Evolutionary conservation across 1,139 yeast species (phyloP).

Genomic region (Taiozyma onychis): DNA sequence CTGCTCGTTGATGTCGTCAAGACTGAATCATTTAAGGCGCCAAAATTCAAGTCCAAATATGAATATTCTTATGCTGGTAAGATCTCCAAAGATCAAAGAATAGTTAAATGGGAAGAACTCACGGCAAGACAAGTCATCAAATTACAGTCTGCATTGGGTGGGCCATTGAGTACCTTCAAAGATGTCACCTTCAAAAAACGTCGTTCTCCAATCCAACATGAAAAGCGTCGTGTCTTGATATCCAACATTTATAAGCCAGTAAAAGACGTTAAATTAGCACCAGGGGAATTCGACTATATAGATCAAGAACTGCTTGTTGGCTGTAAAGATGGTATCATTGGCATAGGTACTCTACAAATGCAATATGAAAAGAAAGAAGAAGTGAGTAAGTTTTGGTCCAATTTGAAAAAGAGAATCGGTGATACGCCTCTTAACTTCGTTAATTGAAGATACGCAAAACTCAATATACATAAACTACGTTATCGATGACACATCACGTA

Average conservation of each 20-base stretch:
- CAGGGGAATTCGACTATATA: conserved; percentile 40
- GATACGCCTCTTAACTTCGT: conserved; percentile 9
- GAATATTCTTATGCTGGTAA: conserved; percentile 54
- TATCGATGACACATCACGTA: background rate
- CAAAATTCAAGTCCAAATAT: conserved; percentile 25
- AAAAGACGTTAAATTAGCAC: conserved; percentile 11
- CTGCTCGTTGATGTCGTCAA: conserved; percentile 44
- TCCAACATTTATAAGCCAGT: conserved; percentile 26
- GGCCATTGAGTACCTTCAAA: conserved; percentile 49
- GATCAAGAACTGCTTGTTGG: conserved; percentile 30
- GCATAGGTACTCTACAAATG: conserved; percentile 37
- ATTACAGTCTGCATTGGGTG: conserved; percentile 45
- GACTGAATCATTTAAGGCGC: conserved; percentile 28
- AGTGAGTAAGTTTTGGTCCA: conserved; percentile 36
- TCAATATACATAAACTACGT: background rate
- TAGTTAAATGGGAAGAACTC: conserved; percentile 39
- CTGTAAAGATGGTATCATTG: conserved; percentile 37
- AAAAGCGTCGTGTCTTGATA: conserved; percentile 42
- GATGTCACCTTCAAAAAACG: conserved; percentile 32
- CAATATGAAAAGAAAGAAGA: conserved; percentile 49
- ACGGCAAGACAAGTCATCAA: conserved; percentile 38
- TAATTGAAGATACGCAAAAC: background rate
- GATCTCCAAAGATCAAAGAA: conserved; percentile 35
- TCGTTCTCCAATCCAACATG: conserved; percentile 21
- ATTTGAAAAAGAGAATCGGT: conserved; percentile 44